Percentiles rank a stretch among this genome's conserved stretches.
These are phyloP conservation scores for Lactuca saligna DNA, from an alignment of 129 eudicot genomes.

Conservation along the genomic window DNA sequence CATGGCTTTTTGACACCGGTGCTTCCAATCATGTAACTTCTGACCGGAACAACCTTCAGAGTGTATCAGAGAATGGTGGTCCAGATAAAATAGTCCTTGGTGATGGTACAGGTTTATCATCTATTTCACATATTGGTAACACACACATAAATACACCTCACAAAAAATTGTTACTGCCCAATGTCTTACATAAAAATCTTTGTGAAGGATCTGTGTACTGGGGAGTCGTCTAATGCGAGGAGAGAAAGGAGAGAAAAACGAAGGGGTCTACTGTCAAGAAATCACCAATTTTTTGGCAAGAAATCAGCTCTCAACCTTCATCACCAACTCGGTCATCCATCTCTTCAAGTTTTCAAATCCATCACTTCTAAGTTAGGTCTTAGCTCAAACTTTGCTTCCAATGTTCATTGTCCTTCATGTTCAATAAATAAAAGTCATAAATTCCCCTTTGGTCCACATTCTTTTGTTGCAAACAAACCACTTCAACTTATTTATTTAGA, in stretches of 20 bases:
- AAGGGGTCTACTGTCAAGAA: no score
- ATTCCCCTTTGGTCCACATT: no score
- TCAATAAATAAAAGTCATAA: neutral
- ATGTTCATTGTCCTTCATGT: constrained; percentile 8
- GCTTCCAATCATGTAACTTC: constrained; percentile 6
- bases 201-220: constrained; percentile 18
- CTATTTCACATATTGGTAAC: constrained; percentile 11
- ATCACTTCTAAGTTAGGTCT: neutral
- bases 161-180: neutral
- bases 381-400: neutral
- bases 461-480: no score
- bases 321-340: constrained; percentile 6
- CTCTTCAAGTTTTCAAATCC: neutral
- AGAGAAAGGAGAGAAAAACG: neutral
- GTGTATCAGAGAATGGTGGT: constrained; percentile 6
- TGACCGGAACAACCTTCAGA: neutral
- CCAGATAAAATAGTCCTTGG: constrained; percentile 19
- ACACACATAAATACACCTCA: neutral
- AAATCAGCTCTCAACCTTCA: neutral
- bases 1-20: constrained; percentile 10
- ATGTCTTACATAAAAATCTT: neutral
- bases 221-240: constrained; percentile 15
- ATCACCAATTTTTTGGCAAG: no score
- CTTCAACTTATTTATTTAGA: no score
- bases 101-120: constrained; percentile 15